These are phyloP conservation scores for Rhodotorula sp. DNA, from an alignment of 1,284 basidiomycete genomes.

Conservation along the genomic window DNA sequence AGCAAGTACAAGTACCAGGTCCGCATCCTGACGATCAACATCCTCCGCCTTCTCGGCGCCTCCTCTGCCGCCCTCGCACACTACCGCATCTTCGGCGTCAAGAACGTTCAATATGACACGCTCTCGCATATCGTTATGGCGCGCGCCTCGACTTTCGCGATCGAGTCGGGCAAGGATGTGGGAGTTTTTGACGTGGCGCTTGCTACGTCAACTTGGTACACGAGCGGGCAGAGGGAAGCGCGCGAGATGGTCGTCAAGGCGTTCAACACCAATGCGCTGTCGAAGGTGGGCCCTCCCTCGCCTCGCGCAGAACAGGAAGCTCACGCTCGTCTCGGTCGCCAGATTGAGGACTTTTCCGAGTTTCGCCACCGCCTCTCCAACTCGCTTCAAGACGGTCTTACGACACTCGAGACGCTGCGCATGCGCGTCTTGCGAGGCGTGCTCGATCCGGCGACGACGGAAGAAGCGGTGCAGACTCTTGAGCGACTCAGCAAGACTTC, in stretches of 20 bases:
- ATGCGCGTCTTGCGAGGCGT: slow-evolving; percentile 74
- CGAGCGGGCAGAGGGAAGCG: slow-evolving; percentile 26
- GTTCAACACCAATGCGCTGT: slow-evolving; percentile 72
- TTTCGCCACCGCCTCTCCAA: slow-evolving; percentile 75
- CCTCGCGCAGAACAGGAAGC: too few relatives aligned
- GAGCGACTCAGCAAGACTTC: slow-evolving; percentile 54
- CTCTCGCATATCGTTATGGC: slow-evolving; percentile 74
- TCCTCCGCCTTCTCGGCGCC: slow-evolving; percentile 74
- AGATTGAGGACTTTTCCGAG: slow-evolving; percentile 75
- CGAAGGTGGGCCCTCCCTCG: too few relatives aligned
- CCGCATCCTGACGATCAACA: slow-evolving; percentile 68
- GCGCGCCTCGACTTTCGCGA: slow-evolving; percentile 72
- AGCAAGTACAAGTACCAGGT: slow-evolving; percentile 75
- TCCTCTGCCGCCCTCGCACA: slow-evolving; percentile 66
- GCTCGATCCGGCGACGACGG: slow-evolving; percentile 48
- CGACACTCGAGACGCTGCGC: slow-evolving; percentile 74
- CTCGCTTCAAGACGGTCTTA: slow-evolving; percentile 72
- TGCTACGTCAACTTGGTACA: slow-evolving; percentile 23
- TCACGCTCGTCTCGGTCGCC: slow-evolving; percentile 1
- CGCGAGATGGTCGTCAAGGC: slow-evolving; percentile 59
- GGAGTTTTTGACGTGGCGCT: slow-evolving; percentile 57
- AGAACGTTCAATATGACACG: slow-evolving; percentile 80
- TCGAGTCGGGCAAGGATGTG: slow-evolving; percentile 55
- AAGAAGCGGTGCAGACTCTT: slow-evolving; percentile 55
- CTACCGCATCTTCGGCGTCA: slow-evolving; percentile 69